Conservation (phyloP, 805 yeast species). For the Wickerhamiella bombiphila region DNA sequence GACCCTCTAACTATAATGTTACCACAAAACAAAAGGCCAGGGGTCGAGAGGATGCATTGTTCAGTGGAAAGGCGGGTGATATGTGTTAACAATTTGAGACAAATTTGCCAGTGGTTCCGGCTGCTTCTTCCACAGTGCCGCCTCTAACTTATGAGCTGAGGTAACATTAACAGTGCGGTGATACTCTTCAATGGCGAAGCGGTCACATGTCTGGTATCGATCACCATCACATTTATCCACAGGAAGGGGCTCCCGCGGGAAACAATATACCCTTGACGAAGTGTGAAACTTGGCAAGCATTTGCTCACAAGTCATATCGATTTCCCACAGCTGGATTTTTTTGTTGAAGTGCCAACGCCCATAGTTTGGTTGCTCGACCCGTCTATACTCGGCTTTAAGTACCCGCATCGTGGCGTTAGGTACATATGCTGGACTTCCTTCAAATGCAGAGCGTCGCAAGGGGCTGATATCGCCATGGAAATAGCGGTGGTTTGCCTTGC, state of each 20-base stretch:
- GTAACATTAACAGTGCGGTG: slow-evolving; percentile 5
- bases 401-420: slow-evolving; percentile 29
- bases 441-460: slow-evolving; percentile 39
- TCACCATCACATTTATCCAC: slow-evolving; percentile 1
- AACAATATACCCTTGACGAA: slow-evolving; percentile 6
- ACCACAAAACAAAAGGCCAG: no score
- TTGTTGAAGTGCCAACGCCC: slow-evolving; percentile 12
- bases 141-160: background rate
- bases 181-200: slow-evolving; percentile 3
- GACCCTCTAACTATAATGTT: no score
- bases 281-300: slow-evolving; percentile 1
- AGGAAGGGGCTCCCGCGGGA: slow-evolving; percentile 4
- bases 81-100: background rate
- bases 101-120: background rate
- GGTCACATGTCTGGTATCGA: slow-evolving; percentile 9
- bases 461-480: slow-evolving; percentile 37
- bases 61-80: slow-evolving; percentile 2
- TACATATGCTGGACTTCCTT: slow-evolving; percentile 37
- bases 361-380: slow-evolving; percentile 14
- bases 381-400: slow-evolving; percentile 28
- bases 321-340: slow-evolving; percentile 12
- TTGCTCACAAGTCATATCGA: slow-evolving; percentile 6
- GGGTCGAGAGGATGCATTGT: no score
- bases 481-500: slow-evolving; percentile 46
- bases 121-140: background rate